Evolutionary conservation across 768 basidiomycete genomes (phyloP), one percentile per base, ranked within the genome.

Genomic region (Tricholoma terreum): DNA sequence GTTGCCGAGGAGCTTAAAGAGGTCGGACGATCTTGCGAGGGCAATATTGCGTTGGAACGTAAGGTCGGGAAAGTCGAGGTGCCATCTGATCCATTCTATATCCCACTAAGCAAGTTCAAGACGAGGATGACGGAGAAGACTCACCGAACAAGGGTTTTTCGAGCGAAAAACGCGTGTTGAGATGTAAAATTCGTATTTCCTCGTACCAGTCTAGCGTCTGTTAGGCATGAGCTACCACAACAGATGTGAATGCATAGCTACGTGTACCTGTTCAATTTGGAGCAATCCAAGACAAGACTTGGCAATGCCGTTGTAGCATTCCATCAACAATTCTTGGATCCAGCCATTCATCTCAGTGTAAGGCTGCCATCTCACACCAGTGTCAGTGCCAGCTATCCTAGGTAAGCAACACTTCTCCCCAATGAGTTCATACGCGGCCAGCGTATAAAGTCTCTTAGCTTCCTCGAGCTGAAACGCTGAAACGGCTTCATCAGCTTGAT

Each of bases 131-230:
- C n/a, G 27, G 24, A 17, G 12, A 21, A 31, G 30, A 22, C 36
- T 15, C 11, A 57, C 55, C 55, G 36, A 57, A 57, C 5, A n/a
- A 30, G 17, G 55, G 49, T 12, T 24, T 30, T 24, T 38, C 14
- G 3, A 50, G n/a, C n/a, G 48, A 31, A 31, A 21, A 57, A 10
- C 55, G 55, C 24, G 55, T 50, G 35, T 57, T 51, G 42, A 12
- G 43, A 22, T 57, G 33, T 33, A 51, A 19, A 15, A 57, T 35
- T 12, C 55, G 55, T 8, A 57, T 48, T 30, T 57, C 55, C 17
- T 57, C 55, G 19, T 50, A 27, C 55, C 55, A 57, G 9, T 15
- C 31, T 14, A 50, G 55, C 8, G 49, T 48, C 55, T 57, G 48
- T 33, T 24, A 3, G 1, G 6, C 10, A 38, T 31, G 21, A 30